Evolutionary conservation across 345 rosid genomes (phyloP).

Genomic region (Arabis hirsuta): DNA sequence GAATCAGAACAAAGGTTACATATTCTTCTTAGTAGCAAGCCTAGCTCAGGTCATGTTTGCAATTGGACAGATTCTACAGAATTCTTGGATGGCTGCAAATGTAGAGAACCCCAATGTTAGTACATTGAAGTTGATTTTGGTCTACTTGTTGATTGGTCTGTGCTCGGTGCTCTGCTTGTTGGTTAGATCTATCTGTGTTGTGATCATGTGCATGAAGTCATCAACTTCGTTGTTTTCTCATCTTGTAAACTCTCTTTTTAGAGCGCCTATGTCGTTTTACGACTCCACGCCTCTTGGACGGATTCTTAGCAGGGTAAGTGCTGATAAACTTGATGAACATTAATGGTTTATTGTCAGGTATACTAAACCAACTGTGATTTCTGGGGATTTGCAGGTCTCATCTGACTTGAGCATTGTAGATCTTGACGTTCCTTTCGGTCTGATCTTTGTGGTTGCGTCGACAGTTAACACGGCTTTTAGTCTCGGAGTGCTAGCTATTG

Average conservation of each 20-base stretch:
- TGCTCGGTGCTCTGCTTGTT: conserved; percentile 55
- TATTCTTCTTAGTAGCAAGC: conserved; percentile 60
- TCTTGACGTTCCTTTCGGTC: conserved; percentile 77
- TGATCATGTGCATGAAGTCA: conserved; percentile 61
- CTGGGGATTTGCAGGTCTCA: conserved; percentile 54
- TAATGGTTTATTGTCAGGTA: background rate
- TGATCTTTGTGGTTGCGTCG: conserved; percentile 68
- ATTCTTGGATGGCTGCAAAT: conserved; percentile 81
- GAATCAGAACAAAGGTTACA: conserved; percentile 72
- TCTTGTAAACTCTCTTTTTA: conserved; percentile 70
- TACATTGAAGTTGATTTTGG: conserved; percentile 55
- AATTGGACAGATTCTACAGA: conserved; percentile 63
- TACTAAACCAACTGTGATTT: background rate
- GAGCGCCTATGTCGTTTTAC: conserved; percentile 85
- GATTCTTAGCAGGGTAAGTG: conserved; percentile 59
- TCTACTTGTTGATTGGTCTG: conserved; percentile 66
- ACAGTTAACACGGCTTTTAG: conserved; percentile 62
- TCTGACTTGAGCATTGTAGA: conserved; percentile 90
- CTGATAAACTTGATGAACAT: conserved; percentile 37
- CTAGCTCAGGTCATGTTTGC: conserved; percentile 56
- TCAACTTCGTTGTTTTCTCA: conserved; percentile 71
- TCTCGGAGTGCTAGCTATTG: conserved; percentile 80
- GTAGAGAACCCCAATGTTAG: conserved; percentile 68
- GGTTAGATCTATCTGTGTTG: conserved; percentile 56
- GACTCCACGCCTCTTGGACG: conserved; percentile 93